Conservation (phyloP, 2,329 filamentous ascomycete genomes). For the Plectosphaerella plurivora region DNA sequence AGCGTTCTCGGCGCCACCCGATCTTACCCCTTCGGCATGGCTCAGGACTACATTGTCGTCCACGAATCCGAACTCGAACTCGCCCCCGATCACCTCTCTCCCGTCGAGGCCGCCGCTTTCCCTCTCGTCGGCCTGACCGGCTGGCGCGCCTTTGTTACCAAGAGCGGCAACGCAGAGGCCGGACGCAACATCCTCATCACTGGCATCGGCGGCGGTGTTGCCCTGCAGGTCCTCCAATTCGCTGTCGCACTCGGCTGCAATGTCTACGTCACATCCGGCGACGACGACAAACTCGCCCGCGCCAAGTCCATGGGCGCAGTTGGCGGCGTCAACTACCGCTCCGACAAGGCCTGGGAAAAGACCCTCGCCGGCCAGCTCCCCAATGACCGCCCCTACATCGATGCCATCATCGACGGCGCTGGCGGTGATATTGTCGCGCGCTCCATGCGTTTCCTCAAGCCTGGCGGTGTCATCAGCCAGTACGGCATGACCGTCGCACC, state of each 20-base stretch:
- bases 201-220: constrained; percentile 90
- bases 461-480: constrained; percentile 75
- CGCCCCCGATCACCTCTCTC: constrained; percentile 66
- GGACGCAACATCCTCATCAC: constrained; percentile 80
- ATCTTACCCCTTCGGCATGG: constrained; percentile 61
- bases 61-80: constrained; percentile 69
- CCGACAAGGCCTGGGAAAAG: constrained; percentile 71
- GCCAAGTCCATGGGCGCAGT: constrained; percentile 69
- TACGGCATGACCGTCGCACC: constrained; percentile 91
- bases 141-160: constrained; percentile 81
- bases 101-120: constrained; percentile 75
- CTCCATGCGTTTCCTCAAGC: constrained; percentile 64
- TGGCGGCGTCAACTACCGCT: constrained; percentile 80
- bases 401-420: constrained; percentile 86
- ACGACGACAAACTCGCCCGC: constrained; percentile 68
- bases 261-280: constrained; percentile 78
- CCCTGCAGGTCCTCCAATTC: constrained; percentile 76
- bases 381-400: constrained; percentile 62
- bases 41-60: constrained; percentile 69
- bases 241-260: constrained; percentile 68
- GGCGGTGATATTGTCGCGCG: constrained; percentile 79
- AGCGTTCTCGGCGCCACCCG: constrained; percentile 67
- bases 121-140: constrained; percentile 83
- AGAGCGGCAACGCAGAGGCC: constrained; percentile 58
- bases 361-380: constrained; percentile 62